Evolutionary conservation across 2,329 filamentous ascomycete species (phyloP), one percentile per base, ranked within the genome.

Genomic region (Chaetomium sp.): DNA sequence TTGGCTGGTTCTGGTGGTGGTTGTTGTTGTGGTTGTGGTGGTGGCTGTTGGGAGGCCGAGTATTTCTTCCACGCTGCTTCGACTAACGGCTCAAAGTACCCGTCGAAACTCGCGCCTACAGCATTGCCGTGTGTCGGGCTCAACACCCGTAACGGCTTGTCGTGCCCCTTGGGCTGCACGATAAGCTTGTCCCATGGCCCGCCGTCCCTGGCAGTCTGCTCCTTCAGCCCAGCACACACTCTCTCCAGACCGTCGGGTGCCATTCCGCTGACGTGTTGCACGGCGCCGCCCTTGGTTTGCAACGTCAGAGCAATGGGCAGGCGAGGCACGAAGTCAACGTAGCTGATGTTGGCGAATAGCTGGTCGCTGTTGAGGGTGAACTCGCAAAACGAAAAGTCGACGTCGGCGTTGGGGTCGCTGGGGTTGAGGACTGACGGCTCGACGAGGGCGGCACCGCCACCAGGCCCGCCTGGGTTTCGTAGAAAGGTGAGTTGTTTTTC

Each of bases 401-500:
- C 77, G 45, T 78, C 75, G 54, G 79, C 79, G 68, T 87, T 87
- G 8, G 80, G 77, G 67, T 88, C 85, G 9, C 79, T 79, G 0
- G 82, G 80, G 72, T 90, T 90, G 12, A 85, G 82, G n/a, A 88
- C 84, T 4, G 85, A 88, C 1, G 88, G 88, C 74, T 90, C 87
- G 53, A 90, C 87, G 3, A 90, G 79, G 0, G 84, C 86, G 0
- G 87, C 85, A 1, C 66, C 68, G 10, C 68, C 65, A 23, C 68
- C 67, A 0, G 69, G 70, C 1, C 70, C 70, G n/a, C 86, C 86
- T 0, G 86, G 87, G 70, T 90, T 90, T 33, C 90, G 77, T 9
- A 85, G 76, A 73, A 90, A 90, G 0, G 80, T 85, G 35, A 90
- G 78, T 35, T 78, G 80, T 10, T 74, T 72, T 64, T 81, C 82